Conservation (phyloP, 148 eudicot genomes). For the Nepenthes mirabilis region DNA sequence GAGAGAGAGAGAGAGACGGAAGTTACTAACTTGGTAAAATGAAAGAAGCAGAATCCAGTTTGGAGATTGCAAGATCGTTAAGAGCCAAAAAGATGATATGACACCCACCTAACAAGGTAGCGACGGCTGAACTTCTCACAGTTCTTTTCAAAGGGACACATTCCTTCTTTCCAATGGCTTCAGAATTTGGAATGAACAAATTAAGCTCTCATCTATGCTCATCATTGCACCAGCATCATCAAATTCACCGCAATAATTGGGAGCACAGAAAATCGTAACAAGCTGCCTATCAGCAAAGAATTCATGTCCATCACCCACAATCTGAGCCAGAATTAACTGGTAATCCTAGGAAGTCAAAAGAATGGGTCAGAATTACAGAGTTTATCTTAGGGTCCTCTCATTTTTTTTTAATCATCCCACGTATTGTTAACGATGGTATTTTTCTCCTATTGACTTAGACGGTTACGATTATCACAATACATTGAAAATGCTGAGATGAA, state of each 20-base stretch:
- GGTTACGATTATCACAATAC: no score
- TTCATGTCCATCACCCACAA: slow-evolving; percentile 73
- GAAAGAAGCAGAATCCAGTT: no score
- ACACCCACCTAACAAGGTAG: slow-evolving; percentile 15
- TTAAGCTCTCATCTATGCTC: slow-evolving; percentile 70
- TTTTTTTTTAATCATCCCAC: no score
- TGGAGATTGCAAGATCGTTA: no score
- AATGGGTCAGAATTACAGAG: neutral
- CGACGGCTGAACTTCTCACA: slow-evolving; percentile 12
- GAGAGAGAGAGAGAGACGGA: no score
- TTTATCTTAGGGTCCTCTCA: no score
- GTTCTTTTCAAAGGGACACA: slow-evolving; percentile 28
- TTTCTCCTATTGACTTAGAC: no score
- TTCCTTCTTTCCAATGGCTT: slow-evolving; percentile 47
- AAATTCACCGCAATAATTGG: slow-evolving; percentile 66
- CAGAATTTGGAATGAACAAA: slow-evolving; percentile 71
- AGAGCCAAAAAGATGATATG: neutral
- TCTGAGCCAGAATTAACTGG: slow-evolving; percentile 15
- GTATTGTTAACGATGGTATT: no score
- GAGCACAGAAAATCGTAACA: slow-evolving; percentile 64
- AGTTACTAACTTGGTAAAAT: no score
- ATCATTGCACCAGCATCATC: slow-evolving; percentile 77
- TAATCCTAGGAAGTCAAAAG: neutral
- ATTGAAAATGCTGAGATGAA: no score
- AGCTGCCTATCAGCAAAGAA: slow-evolving; percentile 70